phyloP scores from a whole-genome alignment of 352 stramenopile species.

The Pythium folliculosum region DNA sequence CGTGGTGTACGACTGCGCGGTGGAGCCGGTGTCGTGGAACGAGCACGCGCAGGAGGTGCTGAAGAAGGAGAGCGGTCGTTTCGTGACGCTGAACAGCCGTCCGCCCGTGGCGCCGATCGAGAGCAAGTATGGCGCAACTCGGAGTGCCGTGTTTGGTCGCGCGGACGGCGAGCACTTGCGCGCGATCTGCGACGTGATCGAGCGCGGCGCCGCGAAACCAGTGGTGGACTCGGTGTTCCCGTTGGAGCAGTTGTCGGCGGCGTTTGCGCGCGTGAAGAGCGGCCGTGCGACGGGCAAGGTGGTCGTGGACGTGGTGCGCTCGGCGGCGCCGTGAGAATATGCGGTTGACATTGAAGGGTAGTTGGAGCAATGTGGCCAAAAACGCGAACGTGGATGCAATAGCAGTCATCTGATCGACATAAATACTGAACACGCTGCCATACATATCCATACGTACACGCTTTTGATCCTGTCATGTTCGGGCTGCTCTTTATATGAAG shows the following conservation, averaged over 20 bases:
- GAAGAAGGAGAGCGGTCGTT: neutral
- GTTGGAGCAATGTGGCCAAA: too few species aligned
- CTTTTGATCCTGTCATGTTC: too few species aligned
- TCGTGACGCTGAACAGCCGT: conserved; percentile 11
- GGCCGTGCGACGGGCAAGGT: conserved; percentile 36
- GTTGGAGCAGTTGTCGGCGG: conserved; percentile 36
- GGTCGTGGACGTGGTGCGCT: conserved; percentile 13
- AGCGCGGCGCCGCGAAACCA: too few species aligned
- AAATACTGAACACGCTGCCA: too few species aligned
- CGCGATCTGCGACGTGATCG: conserved; percentile 21
- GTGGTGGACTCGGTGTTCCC: conserved; percentile 30
- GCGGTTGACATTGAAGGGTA: too few species aligned
- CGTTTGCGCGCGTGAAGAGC: conserved; percentile 38
- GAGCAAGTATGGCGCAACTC: conserved; percentile 5
- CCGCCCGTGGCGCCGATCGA: neutral
- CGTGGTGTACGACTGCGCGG: conserved; percentile 25
- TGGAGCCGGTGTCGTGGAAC: conserved; percentile 36
- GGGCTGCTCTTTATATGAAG: too few species aligned
- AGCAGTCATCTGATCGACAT: too few species aligned
- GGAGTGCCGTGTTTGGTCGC: conserved; percentile 17
- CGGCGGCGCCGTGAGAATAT: neutral
- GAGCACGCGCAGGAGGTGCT: conserved; percentile 33
- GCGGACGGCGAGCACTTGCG: too few species aligned
- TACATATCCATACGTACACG: too few species aligned
- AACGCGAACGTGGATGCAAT: too few species aligned